Percentiles rank a stretch among this genome's conserved stretches.
These are phyloP conservation scores for Periconia digitata DNA, from an alignment of 2,329 filamentous ascomycete species.

Conservation along the genomic window DNA sequence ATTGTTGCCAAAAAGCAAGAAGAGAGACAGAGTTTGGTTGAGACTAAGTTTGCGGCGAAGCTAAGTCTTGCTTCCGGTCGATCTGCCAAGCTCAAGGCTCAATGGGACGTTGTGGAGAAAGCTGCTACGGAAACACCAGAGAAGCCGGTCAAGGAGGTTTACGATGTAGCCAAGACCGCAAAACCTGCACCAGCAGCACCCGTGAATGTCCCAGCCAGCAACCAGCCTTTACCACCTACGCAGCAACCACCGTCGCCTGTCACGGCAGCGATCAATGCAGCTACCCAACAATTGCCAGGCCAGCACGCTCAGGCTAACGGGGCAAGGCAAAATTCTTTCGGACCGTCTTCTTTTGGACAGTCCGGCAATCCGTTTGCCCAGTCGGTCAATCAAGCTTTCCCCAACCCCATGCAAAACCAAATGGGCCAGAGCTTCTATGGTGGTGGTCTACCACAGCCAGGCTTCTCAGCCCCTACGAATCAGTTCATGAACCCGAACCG, in stretches of 20 bases:
- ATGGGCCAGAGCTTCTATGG: conserved; percentile 8
- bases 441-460: conserved; percentile 25
- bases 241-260: conserved; percentile 8
- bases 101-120: conserved; percentile 75
- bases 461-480: conserved; percentile 13
- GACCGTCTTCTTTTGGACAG: conserved; percentile 11
- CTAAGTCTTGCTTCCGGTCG: conserved; percentile 78
- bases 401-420: conserved; percentile 13
- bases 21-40: conserved; percentile 41
- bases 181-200: conserved; percentile 46
- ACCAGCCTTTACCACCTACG: conserved; percentile 1
- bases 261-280: conserved; percentile 9
- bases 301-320: conserved; percentile 20
- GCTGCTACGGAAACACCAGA: conserved; percentile 85
- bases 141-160: conserved; percentile 81
- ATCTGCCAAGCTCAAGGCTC: conserved; percentile 64
- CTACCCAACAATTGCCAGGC: conserved; percentile 15
- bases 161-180: conserved; percentile 73
- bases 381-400: conserved; percentile 13
- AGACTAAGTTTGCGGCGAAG: conserved; percentile 62
- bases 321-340: conserved; percentile 7
- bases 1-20: conserved; percentile 35
- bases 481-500: conserved; percentile 9
- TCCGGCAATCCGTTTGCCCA: conserved; percentile 19
- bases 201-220: conserved; percentile 20